Base-by-base conservation (phyloP, 1,284 basidiomycete genomes). In the Sporisorium iseilematis-ciliati region DNA sequence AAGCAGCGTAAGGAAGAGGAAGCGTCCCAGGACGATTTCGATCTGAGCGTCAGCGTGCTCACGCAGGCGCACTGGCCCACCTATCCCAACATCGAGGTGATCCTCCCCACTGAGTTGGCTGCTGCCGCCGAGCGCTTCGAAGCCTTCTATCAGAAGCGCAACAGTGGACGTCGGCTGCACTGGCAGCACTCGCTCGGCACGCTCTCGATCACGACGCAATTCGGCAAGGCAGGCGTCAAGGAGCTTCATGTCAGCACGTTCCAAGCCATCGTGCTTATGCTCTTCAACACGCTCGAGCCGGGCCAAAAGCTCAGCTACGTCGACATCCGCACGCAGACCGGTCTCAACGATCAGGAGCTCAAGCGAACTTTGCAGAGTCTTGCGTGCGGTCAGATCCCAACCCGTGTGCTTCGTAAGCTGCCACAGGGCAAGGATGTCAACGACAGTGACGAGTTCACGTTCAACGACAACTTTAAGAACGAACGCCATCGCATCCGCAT, bases 221-320 rank as follows among this genome's bases (percentile, higher is more conserved):
- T 85, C 35, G 87, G 88, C 86, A 29, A 84, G 63, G 86, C 87
- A 1, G 93, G 91, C 0, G 86, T 87, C 77, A 97, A 97, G 86
- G 95, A 98, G 86, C 88, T 99, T 42, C 91, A 91, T 10, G 91
- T 99, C 70, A 95, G 93, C 79, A 87, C 97, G 79, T 95, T 93
- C 85, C 97, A 99, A 85, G 91, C 92, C 0, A 86, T 93, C 6
- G 89, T 97, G 1, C 87, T 99, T 0, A 86, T 98, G n/a, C 88
- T 94, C n/a, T 99, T 98, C 89, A 95, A 96, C 80, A 89, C 21
- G 20, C 67, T 80, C 20, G 57, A 55, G 11, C 51, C 74, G 51
- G 70, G 87, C 85, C 46, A 82, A 77, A 33, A 89, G 90, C 84
- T 94, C 1, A 85, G 88, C 14, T 94, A 92, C 85, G 83, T 83